Base-by-base conservation (phyloP, 202 grass and related monocot genomes). In the Elaeis oleifera region DNA sequence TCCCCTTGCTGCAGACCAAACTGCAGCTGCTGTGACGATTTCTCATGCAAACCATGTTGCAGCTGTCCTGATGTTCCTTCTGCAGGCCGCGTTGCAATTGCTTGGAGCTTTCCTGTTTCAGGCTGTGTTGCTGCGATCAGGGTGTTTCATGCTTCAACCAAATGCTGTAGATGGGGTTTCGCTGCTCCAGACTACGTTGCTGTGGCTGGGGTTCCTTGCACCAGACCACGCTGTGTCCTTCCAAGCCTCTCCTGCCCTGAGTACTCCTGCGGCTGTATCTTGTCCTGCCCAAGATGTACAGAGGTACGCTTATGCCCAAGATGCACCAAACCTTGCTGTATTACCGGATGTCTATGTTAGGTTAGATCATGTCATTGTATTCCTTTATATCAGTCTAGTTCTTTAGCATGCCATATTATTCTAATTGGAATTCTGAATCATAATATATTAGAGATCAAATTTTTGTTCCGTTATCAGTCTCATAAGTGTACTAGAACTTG, bases 311-410 rank as follows among this genome's bases (percentile, higher is more conserved):
- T 6, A 51, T 22, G 27, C 32, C 66, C 75, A 2, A 67, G 78
- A 64, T 57, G 53, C 60, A 70, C 53, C 70, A 59, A 54, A 18
- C 8, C 36, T 16, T 50, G 20, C 23, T 32, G 65, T 54, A 28
- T 74, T 28, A 78, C 80, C 15, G 80, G 90, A 60, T 90, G 90
- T 20, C 59, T 90, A 24, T 83, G 86, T 49, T 96, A 65, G 32
- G 59, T 19, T 51, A 54, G 24, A 54, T n/a, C 50, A 53, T 53
- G 24, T 18, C 23, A 51, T 29, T 51, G 13, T 60, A 51, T 51
- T 60, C 19, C 26, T 51, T 8, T 32, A 7, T 13, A 13, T 56
- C 36, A 13, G 5, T 56, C 39, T 52, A 15, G 26, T 50, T 18
- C 53, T 55, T 6, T 19, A 17, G 57, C 25, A 24, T 28, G 28